Percentiles rank a stretch among this genome's conserved stretches.
Conservation (phyloP, 495 filamentous ascomycete species). For the Penicillium soppii region DNA sequence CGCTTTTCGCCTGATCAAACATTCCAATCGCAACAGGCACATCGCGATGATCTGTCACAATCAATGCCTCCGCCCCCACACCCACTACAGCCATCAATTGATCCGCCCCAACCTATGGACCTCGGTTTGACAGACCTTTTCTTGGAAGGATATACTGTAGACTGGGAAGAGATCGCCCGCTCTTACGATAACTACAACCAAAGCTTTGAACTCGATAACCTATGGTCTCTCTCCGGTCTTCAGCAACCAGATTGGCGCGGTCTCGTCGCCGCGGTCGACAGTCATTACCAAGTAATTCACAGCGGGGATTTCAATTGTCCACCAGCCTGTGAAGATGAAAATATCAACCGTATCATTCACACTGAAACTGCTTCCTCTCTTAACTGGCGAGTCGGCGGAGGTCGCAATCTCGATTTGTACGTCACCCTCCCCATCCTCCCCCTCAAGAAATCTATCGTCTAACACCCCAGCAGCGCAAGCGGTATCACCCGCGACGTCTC, state of each 20-base stretch:
- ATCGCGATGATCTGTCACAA: slow-evolving; percentile 24
- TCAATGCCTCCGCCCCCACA: slow-evolving; percentile 24
- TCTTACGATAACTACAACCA: slow-evolving; percentile 41
- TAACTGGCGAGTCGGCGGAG: slow-evolving; percentile 42
- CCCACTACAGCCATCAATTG: slow-evolving; percentile 19
- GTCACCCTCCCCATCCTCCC: slow-evolving; percentile 6
- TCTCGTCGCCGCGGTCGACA: slow-evolving; percentile 48
- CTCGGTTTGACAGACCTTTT: slow-evolving; percentile 37
- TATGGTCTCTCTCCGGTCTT: slow-evolving; percentile 46
- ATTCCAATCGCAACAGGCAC: slow-evolving; percentile 32
- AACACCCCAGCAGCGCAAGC: slow-evolving; percentile 33
- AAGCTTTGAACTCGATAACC: slow-evolving; percentile 41
- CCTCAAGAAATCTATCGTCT: slow-evolving; percentile 5
- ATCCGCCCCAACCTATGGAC: slow-evolving; percentile 18
- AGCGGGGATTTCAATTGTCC: slow-evolving; percentile 33
- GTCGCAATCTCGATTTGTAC: slow-evolving; percentile 37
- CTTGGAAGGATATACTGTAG: slow-evolving; percentile 38
- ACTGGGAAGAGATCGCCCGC: slow-evolving; percentile 39
- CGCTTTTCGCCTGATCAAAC: slow-evolving; percentile 34
- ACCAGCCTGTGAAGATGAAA: slow-evolving; percentile 31
- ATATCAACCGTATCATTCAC: slow-evolving; percentile 37
- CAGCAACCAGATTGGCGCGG: slow-evolving; percentile 46
- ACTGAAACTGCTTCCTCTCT: slow-evolving; percentile 28
- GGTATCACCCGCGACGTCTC: slow-evolving; percentile 45
- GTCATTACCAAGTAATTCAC: slow-evolving; percentile 43